Base-by-base conservation (phyloP, 2,329 filamentous ascomycete genomes). In the Zymoseptoria crescenta region DNA sequence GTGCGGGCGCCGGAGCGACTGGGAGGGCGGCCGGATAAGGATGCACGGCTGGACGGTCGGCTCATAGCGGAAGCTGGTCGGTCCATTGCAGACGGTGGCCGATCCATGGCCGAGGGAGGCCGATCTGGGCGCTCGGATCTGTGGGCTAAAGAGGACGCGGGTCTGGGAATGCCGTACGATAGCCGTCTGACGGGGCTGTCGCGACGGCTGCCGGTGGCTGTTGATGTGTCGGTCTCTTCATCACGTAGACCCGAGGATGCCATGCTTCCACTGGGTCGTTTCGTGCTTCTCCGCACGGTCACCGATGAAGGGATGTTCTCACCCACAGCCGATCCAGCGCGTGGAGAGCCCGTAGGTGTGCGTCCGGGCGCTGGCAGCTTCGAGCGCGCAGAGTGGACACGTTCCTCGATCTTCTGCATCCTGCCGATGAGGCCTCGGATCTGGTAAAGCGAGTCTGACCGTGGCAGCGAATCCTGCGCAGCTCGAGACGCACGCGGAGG, bases 361-460 rank as follows among this genome's bases (percentile, higher is more conserved):
- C 88, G 94, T 57, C 80, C 81, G 7, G 92, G 90, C 1, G 88
- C 90, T 2, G 94, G 94, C 20, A 99, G 83, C 75, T 94, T 96
- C 48, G 93, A 96, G 66, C 91, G 86, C 19, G 88, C 94, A 24
- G 87, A 91, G 62, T 97, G 91, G 8, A 99, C 93, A 51, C 94
- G 85, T 63, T 94, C 90, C 74, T 97, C 94, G 62, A 99, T 86
- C 66, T 91, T 89, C 75, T 96, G 91, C 91, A 97, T 96, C 76
- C 97, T 94, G 28, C 91, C 92, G 59, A 95, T 96, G 64, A 99
- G 85, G 29, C 87, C 88, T 64, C 93, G 90, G 69, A 99, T 96
- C 73, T 99, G 94, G 65, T 89, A 88, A 54, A 99, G 83, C 1
- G 94, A 97, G 63, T 83, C 81, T 29, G 84, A 86, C 61, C 82